phyloP scores from a whole-genome alignment of 164 flowering plant species.

The Tinospora cordifolia region DNA sequence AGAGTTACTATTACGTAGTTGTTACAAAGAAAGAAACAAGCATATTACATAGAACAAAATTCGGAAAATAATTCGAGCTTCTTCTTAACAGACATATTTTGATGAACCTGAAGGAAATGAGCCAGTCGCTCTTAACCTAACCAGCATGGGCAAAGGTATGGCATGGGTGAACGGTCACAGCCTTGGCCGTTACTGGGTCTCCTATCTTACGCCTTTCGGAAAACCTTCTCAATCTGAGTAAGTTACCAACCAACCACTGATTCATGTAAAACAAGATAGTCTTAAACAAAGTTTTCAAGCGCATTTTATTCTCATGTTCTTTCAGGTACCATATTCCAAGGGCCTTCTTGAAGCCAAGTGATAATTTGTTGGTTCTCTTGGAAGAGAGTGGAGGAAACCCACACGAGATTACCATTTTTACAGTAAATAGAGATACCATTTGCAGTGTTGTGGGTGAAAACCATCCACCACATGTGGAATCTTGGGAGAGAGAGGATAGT shows the following conservation, averaged over 20 bases:
- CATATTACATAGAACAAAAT: not conserved
- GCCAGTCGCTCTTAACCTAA: constrained; percentile 57
- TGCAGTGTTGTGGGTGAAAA: constrained; percentile 51
- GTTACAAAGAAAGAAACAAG: too few relatives aligned
- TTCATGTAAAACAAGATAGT: not conserved
- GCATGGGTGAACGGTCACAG: constrained; percentile 69
- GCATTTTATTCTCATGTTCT: not conserved
- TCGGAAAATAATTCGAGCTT: not conserved
- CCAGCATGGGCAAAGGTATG: constrained; percentile 67
- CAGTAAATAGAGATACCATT: constrained; percentile 55
- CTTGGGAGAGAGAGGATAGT: constrained; percentile 41
- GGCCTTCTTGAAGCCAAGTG: constrained; percentile 51
- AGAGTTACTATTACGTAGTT: too few relatives aligned
- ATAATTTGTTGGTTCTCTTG: constrained; percentile 64
- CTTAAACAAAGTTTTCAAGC: not conserved
- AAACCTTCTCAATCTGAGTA: constrained; percentile 68
- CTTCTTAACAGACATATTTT: constrained; percentile 45
- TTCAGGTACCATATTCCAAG: constrained; percentile 83
- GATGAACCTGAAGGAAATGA: constrained; percentile 58
- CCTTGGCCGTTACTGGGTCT: constrained; percentile 83
- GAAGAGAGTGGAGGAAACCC: constrained; percentile 68
- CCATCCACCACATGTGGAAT: constrained; percentile 43
- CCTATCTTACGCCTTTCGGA: constrained; percentile 48
- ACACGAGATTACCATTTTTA: constrained; percentile 26
- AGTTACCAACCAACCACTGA: constrained; percentile 15